Conservation (phyloP, 768 basidiomycete species). For the Infundibulicybe gibba region DNA sequence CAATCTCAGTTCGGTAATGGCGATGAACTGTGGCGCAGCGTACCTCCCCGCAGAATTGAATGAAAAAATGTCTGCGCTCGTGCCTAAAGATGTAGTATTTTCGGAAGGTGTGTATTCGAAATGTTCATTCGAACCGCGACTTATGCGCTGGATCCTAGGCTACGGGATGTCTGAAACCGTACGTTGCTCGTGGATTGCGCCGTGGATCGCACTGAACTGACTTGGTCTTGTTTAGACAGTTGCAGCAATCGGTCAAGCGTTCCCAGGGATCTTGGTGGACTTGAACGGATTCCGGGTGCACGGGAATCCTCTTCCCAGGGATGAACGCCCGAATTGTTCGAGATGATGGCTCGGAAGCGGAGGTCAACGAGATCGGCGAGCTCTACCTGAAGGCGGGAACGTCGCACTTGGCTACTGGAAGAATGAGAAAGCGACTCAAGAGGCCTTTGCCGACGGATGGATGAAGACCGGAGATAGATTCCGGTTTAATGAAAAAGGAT, state of each 20-base stretch:
- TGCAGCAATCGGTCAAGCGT: slow-evolving; percentile 38
- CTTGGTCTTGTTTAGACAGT: slow-evolving; percentile 44
- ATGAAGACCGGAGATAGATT: slow-evolving; percentile 73
- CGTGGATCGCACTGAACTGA: background rate
- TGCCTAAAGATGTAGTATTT: background rate
- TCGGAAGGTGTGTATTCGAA: slow-evolving; percentile 40
- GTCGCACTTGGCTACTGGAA: slow-evolving; percentile 71
- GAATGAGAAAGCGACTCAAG: slow-evolving; percentile 60
- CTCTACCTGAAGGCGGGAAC: slow-evolving; percentile 43
- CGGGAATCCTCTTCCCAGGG: slow-evolving; percentile 61
- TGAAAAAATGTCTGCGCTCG: background rate
- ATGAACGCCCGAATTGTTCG: slow-evolving; percentile 60
- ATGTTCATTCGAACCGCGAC: background rate
- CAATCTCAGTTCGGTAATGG: slow-evolving; percentile 49
- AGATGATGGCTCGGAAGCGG: slow-evolving; percentile 55
- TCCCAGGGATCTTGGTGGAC: slow-evolving; percentile 35
- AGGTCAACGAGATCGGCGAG: slow-evolving; percentile 49
- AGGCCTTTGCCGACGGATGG: slow-evolving; percentile 74
- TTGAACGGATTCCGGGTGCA: slow-evolving; percentile 34
- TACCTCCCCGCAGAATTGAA: slow-evolving; percentile 57
- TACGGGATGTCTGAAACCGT: slow-evolving; percentile 74
- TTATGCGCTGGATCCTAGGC: slow-evolving; percentile 28
- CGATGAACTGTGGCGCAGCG: slow-evolving; percentile 55
- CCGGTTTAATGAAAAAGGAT: slow-evolving; percentile 52
- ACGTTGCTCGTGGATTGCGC: slow-evolving; percentile 15